These are phyloP conservation scores for Euphorbia lathyris DNA, from an alignment of 345 rosid genomes.

Conservation along the genomic window DNA sequence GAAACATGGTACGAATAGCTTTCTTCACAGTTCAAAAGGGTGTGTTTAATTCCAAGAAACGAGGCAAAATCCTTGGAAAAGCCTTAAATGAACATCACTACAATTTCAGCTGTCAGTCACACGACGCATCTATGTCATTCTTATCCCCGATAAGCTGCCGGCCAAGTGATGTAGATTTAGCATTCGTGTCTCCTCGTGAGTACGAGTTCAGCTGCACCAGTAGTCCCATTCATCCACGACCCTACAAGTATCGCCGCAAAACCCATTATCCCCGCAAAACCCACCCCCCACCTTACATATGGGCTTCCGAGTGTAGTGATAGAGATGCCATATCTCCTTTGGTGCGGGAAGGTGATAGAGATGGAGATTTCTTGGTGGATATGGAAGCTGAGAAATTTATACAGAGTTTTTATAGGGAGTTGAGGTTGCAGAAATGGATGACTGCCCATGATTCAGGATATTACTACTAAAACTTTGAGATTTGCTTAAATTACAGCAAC, in stretches of 20 bases:
- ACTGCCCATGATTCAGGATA: background rate
- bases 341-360: constrained; percentile 36
- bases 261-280: background rate
- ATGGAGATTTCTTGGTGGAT: constrained; percentile 30
- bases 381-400: constrained; percentile 42
- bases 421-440: constrained; percentile 34
- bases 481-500: background rate
- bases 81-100: constrained; percentile 26
- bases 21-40: constrained; percentile 33
- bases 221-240: constrained; percentile 15
- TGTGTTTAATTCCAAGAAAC: constrained; percentile 25
- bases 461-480: background rate
- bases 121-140: constrained; percentile 23
- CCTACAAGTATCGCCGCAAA: constrained; percentile 11
- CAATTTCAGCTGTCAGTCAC: constrained; percentile 15
- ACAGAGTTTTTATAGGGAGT: constrained; percentile 31
- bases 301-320: constrained; percentile 8
- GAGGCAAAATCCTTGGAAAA: constrained; percentile 33
- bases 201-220: constrained; percentile 45
- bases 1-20: constrained; percentile 19
- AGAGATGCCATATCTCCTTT: constrained; percentile 20
- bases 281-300: background rate
- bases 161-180: constrained; percentile 19
- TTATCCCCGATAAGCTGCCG: constrained; percentile 23
- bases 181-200: constrained; percentile 27